These are phyloP conservation scores for Cinnamomum chago DNA, from an alignment of 164 flowering plant genomes.

Conservation along the genomic window DNA sequence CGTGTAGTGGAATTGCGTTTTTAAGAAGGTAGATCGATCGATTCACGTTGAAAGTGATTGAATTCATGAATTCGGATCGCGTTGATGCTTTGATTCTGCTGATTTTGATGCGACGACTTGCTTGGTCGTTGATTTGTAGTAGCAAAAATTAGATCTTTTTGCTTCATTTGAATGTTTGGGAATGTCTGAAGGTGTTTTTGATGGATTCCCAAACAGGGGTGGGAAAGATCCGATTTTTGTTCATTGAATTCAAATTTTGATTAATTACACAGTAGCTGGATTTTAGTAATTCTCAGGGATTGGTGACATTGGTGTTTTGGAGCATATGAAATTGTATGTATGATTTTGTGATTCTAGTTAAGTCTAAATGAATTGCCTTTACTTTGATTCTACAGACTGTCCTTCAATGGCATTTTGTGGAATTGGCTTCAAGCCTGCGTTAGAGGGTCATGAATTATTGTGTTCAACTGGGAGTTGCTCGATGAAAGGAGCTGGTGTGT, in stretches of 20 bases:
- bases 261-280: not conserved
- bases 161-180: not conserved
- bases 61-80: not conserved
- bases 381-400: slow-evolving; percentile 6
- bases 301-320: not conserved
- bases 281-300: not conserved
- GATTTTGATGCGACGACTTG: not conserved
- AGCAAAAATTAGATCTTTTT: too few relatives aligned
- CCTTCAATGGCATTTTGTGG: slow-evolving; percentile 52
- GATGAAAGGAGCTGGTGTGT: slow-evolving; percentile 13
- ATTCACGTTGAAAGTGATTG: not conserved
- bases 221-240: too few relatives aligned
- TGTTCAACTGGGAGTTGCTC: slow-evolving; percentile 26
- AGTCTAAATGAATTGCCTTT: not conserved
- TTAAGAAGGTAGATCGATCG: not conserved
- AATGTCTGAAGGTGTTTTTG: not conserved
- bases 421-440: slow-evolving; percentile 21
- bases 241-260: too few relatives aligned
- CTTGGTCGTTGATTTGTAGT: too few relatives aligned
- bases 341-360: too few relatives aligned
- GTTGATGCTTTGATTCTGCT: not conserved
- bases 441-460: slow-evolving; percentile 24
- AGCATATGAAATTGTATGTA: not conserved
- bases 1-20: not conserved
- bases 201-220: too few relatives aligned